Base-by-base conservation (phyloP, 371 early-diverging fungal species). In the Mortierella sp. region DNA sequence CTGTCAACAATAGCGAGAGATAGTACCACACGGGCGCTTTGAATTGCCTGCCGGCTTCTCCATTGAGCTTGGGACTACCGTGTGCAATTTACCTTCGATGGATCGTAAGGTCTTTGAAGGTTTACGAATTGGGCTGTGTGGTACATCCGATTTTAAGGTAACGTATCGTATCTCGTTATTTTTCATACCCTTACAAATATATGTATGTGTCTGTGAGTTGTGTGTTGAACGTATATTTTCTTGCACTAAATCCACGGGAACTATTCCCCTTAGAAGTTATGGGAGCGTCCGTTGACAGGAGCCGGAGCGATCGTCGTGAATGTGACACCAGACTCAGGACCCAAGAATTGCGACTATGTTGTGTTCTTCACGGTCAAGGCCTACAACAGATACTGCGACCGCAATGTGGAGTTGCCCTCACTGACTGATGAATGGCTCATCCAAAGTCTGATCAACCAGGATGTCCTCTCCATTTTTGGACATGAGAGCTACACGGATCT, bases 381-480 rank as follows among this genome's bases (percentile, higher is more conserved):
- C 0, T 39, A 68, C n/a, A 14, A 56, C 26, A 1, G 23, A 17
- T 75, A 34, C 39, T 56, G 56, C 14, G 30, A 39, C 19, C 19
- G 14, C 11, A 50, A 60, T 17, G 30, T 11, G 17, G 12, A 26
- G 0, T 47, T 69, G 4, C 58, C 57, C 2, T 17, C 56, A 4
- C 47, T 76, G 19, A 21, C 64, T 11, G 8, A 39, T 2, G 76
- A 76, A 17, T 76, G 76, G 76, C 6, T 76, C 23, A 52, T 57
- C 15, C 76, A 76, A 41, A 69, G 70, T n/a, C n/a, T 76, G 32
- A 61, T 76, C 53, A 76, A 76, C 50, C 76, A 76, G 41, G 44
- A 64, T 1, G 37, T 76, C 12, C 17, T 76, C 30, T 19, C 65
- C 2, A 61, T 76, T 15, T 14, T 50, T 4, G 70, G 65, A 0